phyloP scores from a whole-genome alignment of 129 eudicot genomes.

The Deinandra increscens region DNA sequence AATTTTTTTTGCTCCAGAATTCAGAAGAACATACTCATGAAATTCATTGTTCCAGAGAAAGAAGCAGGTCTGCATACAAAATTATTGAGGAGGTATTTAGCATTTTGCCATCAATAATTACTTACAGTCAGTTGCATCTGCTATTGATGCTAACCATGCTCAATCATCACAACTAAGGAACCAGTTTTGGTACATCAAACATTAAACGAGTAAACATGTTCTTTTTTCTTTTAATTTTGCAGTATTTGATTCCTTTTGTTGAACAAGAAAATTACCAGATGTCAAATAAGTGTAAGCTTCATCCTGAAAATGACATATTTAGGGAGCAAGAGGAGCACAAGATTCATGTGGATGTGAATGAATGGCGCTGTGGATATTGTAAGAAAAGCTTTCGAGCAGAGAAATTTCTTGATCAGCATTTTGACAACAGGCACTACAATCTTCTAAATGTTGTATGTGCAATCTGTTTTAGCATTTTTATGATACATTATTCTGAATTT shows the following conservation, averaged over 20 bases:
- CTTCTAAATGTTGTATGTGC: constrained; percentile 77
- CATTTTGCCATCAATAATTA: background rate
- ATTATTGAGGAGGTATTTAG: constrained; percentile 69
- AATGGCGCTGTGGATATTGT: constrained; percentile 97
- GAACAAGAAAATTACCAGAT: constrained; percentile 69
- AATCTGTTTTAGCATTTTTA: constrained; percentile 23
- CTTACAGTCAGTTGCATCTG: constrained; percentile 2
- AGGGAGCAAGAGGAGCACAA: constrained; percentile 95
- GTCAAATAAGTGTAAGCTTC: constrained; percentile 70
- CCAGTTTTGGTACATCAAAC: constrained; percentile 5
- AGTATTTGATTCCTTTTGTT: constrained; percentile 90
- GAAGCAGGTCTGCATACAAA: constrained; percentile 85
- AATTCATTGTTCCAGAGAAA: constrained; percentile 94
- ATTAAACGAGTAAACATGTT: constrained; percentile 7
- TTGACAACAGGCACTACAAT: constrained; percentile 85
- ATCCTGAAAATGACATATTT: constrained; percentile 74
- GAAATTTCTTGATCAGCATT: constrained; percentile 80
- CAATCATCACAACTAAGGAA: background rate
- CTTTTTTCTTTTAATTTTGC: constrained; percentile 27
- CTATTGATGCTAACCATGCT: background rate
- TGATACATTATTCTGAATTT: constrained; percentile 26
- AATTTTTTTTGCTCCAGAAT: constrained; percentile 34
- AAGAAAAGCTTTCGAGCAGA: constrained; percentile 87
- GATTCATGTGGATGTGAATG: constrained; percentile 80
- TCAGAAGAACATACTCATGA: constrained; percentile 45